These are phyloP conservation scores for Tolypocladium paradoxum DNA, from an alignment of 2,329 filamentous ascomycete species.

Conservation along the genomic window DNA sequence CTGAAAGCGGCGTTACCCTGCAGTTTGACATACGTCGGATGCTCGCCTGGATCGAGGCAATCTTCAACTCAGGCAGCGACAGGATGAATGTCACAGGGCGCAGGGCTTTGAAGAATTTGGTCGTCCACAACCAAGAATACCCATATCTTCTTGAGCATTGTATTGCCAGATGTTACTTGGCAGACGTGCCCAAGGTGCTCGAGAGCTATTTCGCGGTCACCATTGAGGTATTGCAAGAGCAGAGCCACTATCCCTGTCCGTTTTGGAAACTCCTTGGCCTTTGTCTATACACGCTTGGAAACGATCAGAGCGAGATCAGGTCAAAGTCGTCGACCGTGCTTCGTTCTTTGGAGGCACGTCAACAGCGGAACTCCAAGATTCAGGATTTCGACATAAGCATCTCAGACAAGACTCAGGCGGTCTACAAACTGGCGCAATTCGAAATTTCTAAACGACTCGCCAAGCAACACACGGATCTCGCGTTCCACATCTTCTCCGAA, in stretches of 20 bases:
- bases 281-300: conserved; percentile 85
- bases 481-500: conserved; percentile 91
- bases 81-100: conserved; percentile 84
- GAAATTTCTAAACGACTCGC: conserved; percentile 88
- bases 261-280: conserved; percentile 89
- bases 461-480: conserved; percentile 77
- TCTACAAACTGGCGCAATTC: conserved; percentile 95
- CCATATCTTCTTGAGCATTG: conserved; percentile 79
- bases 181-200: conserved; percentile 69
- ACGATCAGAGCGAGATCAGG: conserved; percentile 78
- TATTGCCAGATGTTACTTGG: conserved; percentile 81
- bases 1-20: conserved; percentile 75
- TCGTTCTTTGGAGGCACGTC: conserved; percentile 70
- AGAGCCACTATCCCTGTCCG: conserved; percentile 69
- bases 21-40: conserved; percentile 90
- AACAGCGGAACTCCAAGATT: conserved; percentile 71
- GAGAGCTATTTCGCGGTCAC: conserved; percentile 95
- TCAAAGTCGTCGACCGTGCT: conserved; percentile 79
- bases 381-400: conserved; percentile 98
- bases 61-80: conserved; percentile 87
- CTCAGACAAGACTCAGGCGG: conserved; percentile 94
- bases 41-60: conserved; percentile 89
- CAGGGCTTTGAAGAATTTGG: conserved; percentile 77
- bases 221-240: conserved; percentile 73
- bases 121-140: conserved; percentile 82